Evolutionary conservation across 495 filamentous ascomycete genomes (phyloP).

Genomic region (Lasiosphaeria hispida): DNA sequence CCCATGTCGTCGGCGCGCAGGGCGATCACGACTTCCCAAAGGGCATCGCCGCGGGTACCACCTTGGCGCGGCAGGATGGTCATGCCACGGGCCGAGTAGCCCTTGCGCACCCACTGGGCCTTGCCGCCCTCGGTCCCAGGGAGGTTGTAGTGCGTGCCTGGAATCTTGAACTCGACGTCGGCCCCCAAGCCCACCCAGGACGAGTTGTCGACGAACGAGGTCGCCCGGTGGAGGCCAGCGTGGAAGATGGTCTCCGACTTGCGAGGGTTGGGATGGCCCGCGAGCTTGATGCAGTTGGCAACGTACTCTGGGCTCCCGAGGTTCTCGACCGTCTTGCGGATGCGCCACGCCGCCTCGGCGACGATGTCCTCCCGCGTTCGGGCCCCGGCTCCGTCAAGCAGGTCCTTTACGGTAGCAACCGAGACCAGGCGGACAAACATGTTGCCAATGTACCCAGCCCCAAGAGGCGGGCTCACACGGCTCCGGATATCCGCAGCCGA

Average conservation of each 20-base stretch:
- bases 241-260: neutral
- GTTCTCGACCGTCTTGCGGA: neutral
- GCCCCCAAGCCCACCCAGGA: neutral
- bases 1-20: conserved; percentile 7
- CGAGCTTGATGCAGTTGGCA: neutral
- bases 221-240: neutral
- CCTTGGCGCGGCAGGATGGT: conserved; percentile 12
- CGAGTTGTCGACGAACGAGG: conserved; percentile 6
- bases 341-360: neutral
- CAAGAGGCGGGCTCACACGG: neutral
- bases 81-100: neutral
- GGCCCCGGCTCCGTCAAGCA: neutral
- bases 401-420: neutral
- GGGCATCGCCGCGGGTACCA: conserved; percentile 3
- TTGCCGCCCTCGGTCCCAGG: conserved; percentile 3
- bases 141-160: conserved; percentile 8
- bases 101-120: neutral
- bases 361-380: neutral
- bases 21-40: conserved; percentile 12
- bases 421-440: conserved; percentile 3
- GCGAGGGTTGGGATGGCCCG: neutral
- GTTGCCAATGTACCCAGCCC: conserved; percentile 10
- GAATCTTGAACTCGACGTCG: conserved; percentile 9
- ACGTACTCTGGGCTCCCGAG: neutral
- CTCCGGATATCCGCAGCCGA: conserved; percentile 8